phyloP scores from a whole-genome alignment of 495 filamentous ascomycete species.

The Aspergillus coremiiformis region DNA sequence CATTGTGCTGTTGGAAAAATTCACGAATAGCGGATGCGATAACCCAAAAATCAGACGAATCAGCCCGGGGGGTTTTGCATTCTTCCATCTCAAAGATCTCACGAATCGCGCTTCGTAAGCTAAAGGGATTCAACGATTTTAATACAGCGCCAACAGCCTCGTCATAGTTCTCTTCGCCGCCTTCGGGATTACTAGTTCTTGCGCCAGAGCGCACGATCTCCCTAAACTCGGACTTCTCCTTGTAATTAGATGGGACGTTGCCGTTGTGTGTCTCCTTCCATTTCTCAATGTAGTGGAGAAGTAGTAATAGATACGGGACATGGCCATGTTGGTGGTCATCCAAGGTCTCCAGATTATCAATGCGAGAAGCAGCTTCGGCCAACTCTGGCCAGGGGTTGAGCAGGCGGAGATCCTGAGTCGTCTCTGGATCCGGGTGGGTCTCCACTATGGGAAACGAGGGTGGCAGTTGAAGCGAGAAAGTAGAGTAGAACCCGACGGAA shows the following conservation, averaged over 20 bases:
- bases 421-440: conserved; percentile 85
- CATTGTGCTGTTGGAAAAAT: conserved; percentile 64
- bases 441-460: conserved; percentile 87
- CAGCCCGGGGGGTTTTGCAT: conserved; percentile 39
- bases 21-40: conserved; percentile 71
- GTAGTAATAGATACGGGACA: conserved; percentile 76
- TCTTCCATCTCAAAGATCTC: conserved; percentile 69
- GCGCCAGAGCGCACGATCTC: conserved; percentile 57
- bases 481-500: conserved; percentile 81
- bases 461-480: conserved; percentile 70
- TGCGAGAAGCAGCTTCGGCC: conserved; percentile 49
- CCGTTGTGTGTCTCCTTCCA: conserved; percentile 74
- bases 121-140: conserved; percentile 65
- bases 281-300: conserved; percentile 76
- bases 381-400: conserved; percentile 86
- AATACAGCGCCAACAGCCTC: conserved; percentile 83
- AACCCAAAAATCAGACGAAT: conserved; percentile 69
- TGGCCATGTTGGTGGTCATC: conserved; percentile 85
- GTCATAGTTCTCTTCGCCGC: conserved; percentile 94
- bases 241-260: conserved; percentile 62
- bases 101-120: conserved; percentile 57
- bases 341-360: conserved; percentile 59
- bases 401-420: conserved; percentile 78
- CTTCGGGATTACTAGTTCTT: conserved; percentile 70
- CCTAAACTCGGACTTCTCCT: conserved; percentile 80